Base-by-base conservation (phyloP, 371 early-diverging fungal species). In the Lichtheimia ornata region DNA sequence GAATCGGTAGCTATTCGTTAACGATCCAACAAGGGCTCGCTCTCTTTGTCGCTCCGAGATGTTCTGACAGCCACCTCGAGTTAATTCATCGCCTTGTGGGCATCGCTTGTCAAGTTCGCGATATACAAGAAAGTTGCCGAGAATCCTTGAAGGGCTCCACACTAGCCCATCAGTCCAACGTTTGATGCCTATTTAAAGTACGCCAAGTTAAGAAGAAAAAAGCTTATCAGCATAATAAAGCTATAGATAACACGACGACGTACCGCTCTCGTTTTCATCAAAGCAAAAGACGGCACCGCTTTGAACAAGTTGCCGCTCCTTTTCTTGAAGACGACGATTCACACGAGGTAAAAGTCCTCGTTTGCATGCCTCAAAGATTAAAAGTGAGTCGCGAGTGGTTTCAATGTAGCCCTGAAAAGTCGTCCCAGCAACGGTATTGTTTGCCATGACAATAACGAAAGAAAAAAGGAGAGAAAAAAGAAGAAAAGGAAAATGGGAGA, bases 151-250 rank as follows among this genome's bases (percentile, higher is more conserved):
- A 6, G 94, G 92, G 20, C 91, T 89, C 95, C 94, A 93, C 18
- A 86, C 83, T 22, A 87, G 77, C 13, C 94, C 93, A 69, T 94
- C 95, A 2, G 95, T 95, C 95, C 95, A 95, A 45, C 95, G 77
- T 59, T 90, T 90, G 71, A 95, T 76, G 13, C 94, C 91, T 92
- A 7, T 11, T 30, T 27, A 18, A 14, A 47, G 43, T 54, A 18
- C 2, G 30, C 2, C 35, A 35, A 6, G 11, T 35, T 11, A 35
- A 35, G 35, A 35, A 6, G n/a, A n/a, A n/a, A 30, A 30, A 0
- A 35, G 35, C 35, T 35, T 35, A 35, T 35, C 11, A 35, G 11
- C 28, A 28, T 28, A 22, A 22, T 22, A 22, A 22, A 22, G 22
- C 1, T 22, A 28, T 28, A 28, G 4, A 35, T 35, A 47, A n/a